Base-by-base conservation (phyloP, 257 asterid species). In the Solanum verrucosum region DNA sequence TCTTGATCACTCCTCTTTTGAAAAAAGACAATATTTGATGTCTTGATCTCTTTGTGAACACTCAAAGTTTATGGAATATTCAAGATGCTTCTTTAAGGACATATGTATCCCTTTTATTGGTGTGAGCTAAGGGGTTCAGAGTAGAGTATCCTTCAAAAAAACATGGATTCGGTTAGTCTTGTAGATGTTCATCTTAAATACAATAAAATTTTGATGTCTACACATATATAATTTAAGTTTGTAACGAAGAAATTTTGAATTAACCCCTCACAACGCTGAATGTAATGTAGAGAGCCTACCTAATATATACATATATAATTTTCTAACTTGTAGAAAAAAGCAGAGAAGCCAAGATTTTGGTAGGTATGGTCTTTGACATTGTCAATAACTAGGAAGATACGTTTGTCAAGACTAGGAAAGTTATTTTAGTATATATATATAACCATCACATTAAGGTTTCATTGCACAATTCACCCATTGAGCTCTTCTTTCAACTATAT, bases 401-500 rank as follows among this genome's bases (percentile, higher is more conserved):
- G 16, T 42, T 44, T 79, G 37, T 42, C 84, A 78, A 78, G 77
- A 5, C 75, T 23, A 25, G 74, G n/a, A 35, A 85, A 23, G n/a
- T 67, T 60, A 60, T 67, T 85, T 65, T 67, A 60, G 56, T 68
- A 40, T 18, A 34, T 65, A 67, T 60, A 65, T 60, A 63, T 13
- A 46, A 34, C 31, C 29, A 86, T 56, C 83, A 86, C 60, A 31
- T 38, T 31, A 83, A 29, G 52, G 81, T 73, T 88, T 11, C 49
- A 88, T 88, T 88, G 63, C 42, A 88, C 82, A 81, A 83, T 65
- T 86, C 59, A 77, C 35, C 85, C 70, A 20, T 84, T 87, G 63
- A 15, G 14, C 15, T 84, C 16, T 15, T 31, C 75, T 37, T 75
- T 34, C 1, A 49, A 38, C 18, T 8, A 21, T 49, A 37, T 72